Conservation (phyloP, 2,329 filamentous ascomycete species). For the Beauveria medogensis region DNA sequence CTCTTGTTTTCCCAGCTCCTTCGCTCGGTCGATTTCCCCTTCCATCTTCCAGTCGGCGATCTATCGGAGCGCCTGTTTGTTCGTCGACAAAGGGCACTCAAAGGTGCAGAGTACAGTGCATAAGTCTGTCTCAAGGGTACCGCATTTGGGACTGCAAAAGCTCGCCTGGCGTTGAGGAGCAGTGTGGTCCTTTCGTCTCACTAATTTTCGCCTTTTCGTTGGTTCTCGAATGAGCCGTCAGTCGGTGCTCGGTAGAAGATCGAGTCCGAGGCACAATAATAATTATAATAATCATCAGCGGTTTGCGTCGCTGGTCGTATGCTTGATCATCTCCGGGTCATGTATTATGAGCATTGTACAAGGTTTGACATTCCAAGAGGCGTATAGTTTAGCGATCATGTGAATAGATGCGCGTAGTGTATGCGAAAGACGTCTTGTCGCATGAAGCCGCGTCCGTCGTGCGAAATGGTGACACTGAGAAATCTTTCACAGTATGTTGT, state of each 20-base stretch:
- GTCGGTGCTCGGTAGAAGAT: not conserved
- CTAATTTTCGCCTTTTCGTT: too few relatives aligned
- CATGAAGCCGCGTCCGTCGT: not conserved
- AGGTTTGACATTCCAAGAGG: not conserved
- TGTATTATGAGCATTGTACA: not conserved
- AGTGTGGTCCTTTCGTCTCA: not conserved
- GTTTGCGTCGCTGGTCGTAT: too few relatives aligned
- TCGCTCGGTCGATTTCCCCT: constrained; percentile 1
- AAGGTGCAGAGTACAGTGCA: not conserved
- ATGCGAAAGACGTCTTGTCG: not conserved
- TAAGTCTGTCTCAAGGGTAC: not conserved
- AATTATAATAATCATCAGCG: too few relatives aligned
- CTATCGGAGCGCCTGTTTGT: not conserved
- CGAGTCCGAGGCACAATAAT: not conserved
- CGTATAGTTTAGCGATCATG: too few relatives aligned
- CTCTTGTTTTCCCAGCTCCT: constrained; percentile 7
- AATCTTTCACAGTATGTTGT: constrained; percentile 23
- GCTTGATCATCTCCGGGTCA: not conserved
- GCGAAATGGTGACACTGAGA: not conserved
- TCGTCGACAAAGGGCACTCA: not conserved
- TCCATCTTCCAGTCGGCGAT: constrained; percentile 5
- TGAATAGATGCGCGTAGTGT: not conserved
- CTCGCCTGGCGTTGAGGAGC: not conserved
- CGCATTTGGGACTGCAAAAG: not conserved
- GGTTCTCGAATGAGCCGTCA: not conserved